These are phyloP conservation scores for Lasiosphaeria ovina DNA, from an alignment of 495 filamentous ascomycete species.

Conservation along the genomic window DNA sequence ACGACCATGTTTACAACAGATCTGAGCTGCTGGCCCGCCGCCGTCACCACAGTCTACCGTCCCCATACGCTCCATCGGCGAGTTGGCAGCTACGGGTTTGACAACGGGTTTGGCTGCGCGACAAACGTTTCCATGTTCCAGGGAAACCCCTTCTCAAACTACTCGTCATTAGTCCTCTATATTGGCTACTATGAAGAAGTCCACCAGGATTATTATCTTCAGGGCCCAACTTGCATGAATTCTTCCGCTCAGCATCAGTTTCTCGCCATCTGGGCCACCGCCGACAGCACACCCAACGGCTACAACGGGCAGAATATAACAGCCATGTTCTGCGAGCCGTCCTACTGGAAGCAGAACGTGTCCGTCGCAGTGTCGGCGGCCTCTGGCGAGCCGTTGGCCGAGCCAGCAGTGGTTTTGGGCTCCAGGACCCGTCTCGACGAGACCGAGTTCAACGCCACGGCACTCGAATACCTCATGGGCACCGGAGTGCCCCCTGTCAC, in stretches of 20 bases:
- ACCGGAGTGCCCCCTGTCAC: slow-evolving; percentile 6
- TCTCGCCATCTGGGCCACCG: slow-evolving; percentile 27
- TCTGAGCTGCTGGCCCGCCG: slow-evolving; percentile 35
- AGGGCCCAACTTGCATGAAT: slow-evolving; percentile 25
- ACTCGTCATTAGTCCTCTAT: slow-evolving; percentile 13
- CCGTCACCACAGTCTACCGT: slow-evolving; percentile 8
- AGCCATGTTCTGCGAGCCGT: background rate
- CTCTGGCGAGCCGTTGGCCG: too few species aligned
- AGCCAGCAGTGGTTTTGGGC: too few species aligned
- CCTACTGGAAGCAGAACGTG: background rate
- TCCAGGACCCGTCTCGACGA: slow-evolving; percentile 16
- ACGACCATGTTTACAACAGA: slow-evolving; percentile 35
- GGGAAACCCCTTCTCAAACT: too few species aligned
- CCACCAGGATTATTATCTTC: slow-evolving; percentile 22
- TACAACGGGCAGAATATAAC: background rate
- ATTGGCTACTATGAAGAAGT: slow-evolving; percentile 32
- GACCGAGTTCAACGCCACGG: slow-evolving; percentile 33
- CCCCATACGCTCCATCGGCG: background rate
- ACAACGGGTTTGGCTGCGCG: background rate
- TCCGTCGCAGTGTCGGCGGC: background rate
- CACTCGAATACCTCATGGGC: slow-evolving; percentile 34
- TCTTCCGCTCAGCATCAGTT: slow-evolving; percentile 25
- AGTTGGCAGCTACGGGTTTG: too few species aligned
- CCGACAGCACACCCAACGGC: background rate
- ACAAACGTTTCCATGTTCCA: background rate